Conservation (phyloP, 352 stramenopile genomes). For the Phytophthora idaei region DNA sequence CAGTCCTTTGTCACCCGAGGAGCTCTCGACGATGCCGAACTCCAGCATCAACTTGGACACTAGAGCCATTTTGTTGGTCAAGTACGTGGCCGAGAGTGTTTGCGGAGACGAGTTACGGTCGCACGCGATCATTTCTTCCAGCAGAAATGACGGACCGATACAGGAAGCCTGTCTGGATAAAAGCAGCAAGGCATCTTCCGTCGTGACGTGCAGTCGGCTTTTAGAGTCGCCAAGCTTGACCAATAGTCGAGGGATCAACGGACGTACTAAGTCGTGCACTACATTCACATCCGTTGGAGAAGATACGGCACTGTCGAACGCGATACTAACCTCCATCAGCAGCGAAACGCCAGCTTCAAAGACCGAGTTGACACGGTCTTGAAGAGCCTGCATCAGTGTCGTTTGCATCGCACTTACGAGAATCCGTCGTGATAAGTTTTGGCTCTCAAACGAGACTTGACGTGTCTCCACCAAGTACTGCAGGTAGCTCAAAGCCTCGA, state of each 20-base stretch:
- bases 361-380: conserved; percentile 80
- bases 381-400: conserved; percentile 60
- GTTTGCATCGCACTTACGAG: conserved; percentile 56
- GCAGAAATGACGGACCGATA: conserved; percentile 69
- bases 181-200: conserved; percentile 75
- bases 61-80: conserved; percentile 74
- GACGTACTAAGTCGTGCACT: conserved; percentile 64
- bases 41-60: conserved; percentile 81
- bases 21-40: conserved; percentile 72
- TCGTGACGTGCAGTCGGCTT: conserved; percentile 66
- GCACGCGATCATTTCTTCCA: conserved; percentile 75
- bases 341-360: conserved; percentile 76
- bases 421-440: conserved; percentile 1
- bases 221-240: conserved; percentile 83
- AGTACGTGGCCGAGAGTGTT: conserved; percentile 59
- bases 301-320: conserved; percentile 41
- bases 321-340: conserved; percentile 78
- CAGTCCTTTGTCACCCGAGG: conserved; percentile 31
- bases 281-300: conserved; percentile 29
- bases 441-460: conserved; percentile 48
- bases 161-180: conserved; percentile 63
- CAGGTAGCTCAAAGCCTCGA: conserved; percentile 80
- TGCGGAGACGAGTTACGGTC: conserved; percentile 63
- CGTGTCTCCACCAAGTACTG: conserved; percentile 71
- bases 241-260: conserved; percentile 72